phyloP scores from a whole-genome alignment of 176 grass and related monocot genomes.

The Bolboschoenus planiculmis region DNA sequence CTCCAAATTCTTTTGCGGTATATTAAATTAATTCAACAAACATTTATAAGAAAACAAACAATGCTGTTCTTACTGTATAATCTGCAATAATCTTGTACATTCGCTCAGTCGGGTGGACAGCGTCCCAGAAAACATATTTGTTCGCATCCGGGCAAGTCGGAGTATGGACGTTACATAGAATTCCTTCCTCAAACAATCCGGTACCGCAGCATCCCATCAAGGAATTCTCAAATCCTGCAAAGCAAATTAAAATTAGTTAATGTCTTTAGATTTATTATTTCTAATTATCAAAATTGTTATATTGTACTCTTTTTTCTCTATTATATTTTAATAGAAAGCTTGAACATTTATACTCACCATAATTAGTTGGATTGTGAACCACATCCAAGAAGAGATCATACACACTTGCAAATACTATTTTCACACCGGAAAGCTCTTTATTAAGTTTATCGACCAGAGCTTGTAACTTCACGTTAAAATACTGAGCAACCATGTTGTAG shows the following conservation, averaged over 20 bases:
- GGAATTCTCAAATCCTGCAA: constrained; percentile 62
- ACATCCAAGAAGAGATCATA: constrained; percentile 34
- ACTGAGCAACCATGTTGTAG: constrained; percentile 29
- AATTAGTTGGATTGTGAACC: constrained; percentile 32
- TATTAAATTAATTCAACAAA: neutral
- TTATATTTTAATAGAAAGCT: constrained; percentile 1
- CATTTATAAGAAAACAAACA: constrained; percentile 1
- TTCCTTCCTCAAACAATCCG: constrained; percentile 58
- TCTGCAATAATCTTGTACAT: constrained; percentile 47
- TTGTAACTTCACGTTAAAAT: constrained; percentile 32
- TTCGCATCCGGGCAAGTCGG: constrained; percentile 28
- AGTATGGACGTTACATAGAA: constrained; percentile 43
- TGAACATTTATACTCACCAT: constrained; percentile 40
- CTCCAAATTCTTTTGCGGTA: neutral
- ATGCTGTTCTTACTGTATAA: constrained; percentile 39
- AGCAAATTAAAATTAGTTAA: neutral
- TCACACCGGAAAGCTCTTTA: constrained; percentile 20
- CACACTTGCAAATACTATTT: constrained; percentile 33
- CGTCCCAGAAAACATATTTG: constrained; percentile 61
- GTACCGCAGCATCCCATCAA: constrained; percentile 64
- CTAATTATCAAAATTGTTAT: constrained; percentile 2
- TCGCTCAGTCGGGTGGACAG: constrained; percentile 56
- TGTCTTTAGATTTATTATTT: neutral
- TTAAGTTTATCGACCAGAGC: constrained; percentile 27
- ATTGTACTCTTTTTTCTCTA: constrained; percentile 17